Conservation (phyloP, 805 yeast species). For the Candida corydali region DNA sequence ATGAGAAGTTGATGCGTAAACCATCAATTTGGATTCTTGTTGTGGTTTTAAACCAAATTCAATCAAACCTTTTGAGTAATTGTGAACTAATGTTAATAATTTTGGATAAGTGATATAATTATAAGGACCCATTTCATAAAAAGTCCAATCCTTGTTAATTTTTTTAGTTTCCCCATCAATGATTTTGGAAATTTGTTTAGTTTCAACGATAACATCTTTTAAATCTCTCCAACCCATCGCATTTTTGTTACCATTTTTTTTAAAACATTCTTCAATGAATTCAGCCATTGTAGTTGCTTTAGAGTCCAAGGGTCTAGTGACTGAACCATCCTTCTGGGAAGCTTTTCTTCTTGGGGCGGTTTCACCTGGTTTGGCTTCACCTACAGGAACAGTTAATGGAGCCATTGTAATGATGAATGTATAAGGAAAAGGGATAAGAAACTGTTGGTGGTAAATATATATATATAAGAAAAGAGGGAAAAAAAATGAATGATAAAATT, state of each 20-base stretch:
- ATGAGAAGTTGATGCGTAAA: conserved; percentile 83
- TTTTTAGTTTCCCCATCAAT: conserved; percentile 71
- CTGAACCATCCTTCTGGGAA: conserved; percentile 45
- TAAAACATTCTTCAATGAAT: conserved; percentile 57
- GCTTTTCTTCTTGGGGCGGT: conserved; percentile 77
- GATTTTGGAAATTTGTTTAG: conserved; percentile 65
- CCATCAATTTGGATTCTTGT: conserved; percentile 62
- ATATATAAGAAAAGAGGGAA: no score
- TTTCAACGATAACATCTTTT: conserved; percentile 70
- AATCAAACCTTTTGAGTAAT: conserved; percentile 71
- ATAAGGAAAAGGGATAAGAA: no score
- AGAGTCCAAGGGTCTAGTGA: conserved; percentile 59
- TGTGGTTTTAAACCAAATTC: conserved; percentile 66
- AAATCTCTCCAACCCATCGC: conserved; percentile 80
- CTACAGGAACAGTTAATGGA: conserved; percentile 53
- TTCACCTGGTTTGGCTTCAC: conserved; percentile 69
- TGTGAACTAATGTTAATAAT: conserved; percentile 44
- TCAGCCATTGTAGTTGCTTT: conserved; percentile 70
- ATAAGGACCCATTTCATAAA: conserved; percentile 75
- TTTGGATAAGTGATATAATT: conserved; percentile 60
- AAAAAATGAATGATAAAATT: not conserved
- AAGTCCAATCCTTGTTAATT: conserved; percentile 85
- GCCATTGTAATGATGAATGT: no score
- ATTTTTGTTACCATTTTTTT: conserved; percentile 47
- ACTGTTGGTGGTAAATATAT: no score